Conservation (phyloP, 495 filamentous ascomycete species). For the Penicillium steckii region DNA sequence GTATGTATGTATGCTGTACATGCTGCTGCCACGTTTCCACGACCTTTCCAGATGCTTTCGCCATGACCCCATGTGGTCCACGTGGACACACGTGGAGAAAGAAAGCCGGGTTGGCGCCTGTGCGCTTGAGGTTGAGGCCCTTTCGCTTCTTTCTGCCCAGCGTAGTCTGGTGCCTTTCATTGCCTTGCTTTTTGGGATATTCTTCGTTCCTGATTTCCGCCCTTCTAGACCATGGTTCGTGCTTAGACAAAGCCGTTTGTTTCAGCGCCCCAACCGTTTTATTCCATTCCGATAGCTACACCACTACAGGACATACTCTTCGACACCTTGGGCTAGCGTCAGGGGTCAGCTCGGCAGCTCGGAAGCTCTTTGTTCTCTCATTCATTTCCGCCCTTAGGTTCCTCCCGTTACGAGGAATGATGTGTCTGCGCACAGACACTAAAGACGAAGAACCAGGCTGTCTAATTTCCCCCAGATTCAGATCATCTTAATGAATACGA, state of each 20-base stretch:
- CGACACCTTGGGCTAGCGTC: not conserved
- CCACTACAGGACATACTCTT: too few relatives aligned
- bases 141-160: constrained; percentile 17
- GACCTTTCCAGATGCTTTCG: constrained; percentile 31
- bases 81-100: constrained; percentile 43
- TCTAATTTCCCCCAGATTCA: constrained; percentile 2
- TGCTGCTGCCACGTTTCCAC: constrained; percentile 16
- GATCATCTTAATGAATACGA: constrained; percentile 1
- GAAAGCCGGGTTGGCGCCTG: constrained; percentile 15
- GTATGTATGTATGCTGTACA: too few relatives aligned
- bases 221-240: not conserved
- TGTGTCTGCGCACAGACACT: constrained; percentile 2
- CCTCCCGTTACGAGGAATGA: not conserved
- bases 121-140: constrained; percentile 8
- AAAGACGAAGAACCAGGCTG: not conserved
- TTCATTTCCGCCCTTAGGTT: not conserved
- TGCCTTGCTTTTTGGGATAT: not conserved
- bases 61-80: constrained; percentile 38
- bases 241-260: constrained; percentile 1
- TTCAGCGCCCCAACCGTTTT: constrained; percentile 2
- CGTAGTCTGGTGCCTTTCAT: not conserved
- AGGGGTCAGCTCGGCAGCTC: not conserved
- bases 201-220: not conserved
- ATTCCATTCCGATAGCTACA: not conserved
- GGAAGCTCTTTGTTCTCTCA: not conserved